These are phyloP conservation scores for Rheum nobile DNA, from an alignment of 148 eudicot species.

Conservation along the genomic window DNA sequence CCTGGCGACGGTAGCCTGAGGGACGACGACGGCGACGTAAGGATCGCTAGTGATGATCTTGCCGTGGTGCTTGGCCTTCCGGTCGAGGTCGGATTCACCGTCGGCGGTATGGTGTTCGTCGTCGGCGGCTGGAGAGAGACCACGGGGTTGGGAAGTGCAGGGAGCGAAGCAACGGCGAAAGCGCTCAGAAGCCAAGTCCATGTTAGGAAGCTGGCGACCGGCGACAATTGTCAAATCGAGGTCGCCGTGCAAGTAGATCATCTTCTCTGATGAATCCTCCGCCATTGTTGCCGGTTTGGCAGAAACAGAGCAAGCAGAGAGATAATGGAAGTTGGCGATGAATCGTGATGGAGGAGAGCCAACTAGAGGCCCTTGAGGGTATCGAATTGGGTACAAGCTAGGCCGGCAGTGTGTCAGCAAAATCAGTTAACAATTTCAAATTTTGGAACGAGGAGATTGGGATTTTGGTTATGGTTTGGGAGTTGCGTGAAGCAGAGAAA, in stretches of 20 bases:
- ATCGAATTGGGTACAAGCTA: not conserved
- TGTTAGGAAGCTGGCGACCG: conserved; percentile 69
- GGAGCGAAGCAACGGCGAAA: conserved; percentile 59
- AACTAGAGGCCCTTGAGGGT: not conserved
- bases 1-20: conserved; percentile 64
- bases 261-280: not conserved
- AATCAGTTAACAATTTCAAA: not conserved
- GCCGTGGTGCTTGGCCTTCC: conserved; percentile 25
- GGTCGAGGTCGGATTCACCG: conserved; percentile 3
- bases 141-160: conserved; percentile 15
- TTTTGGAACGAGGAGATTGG: too few species aligned
- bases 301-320: not conserved
- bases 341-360: too few species aligned
- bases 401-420: not conserved
- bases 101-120: not conserved
- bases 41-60: conserved; percentile 84
- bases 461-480: not conserved
- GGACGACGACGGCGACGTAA: conserved; percentile 59
- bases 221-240: conserved; percentile 57
- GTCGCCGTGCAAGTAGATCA: conserved; percentile 74
- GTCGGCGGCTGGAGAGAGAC: conserved; percentile 3
- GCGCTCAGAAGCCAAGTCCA: conserved; percentile 64
- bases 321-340: too few species aligned
- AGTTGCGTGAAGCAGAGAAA: not conserved
- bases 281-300: not conserved